Evolutionary conservation across 305 asterid species (phyloP).

Genomic region (Solanum aculeatissimum): DNA sequence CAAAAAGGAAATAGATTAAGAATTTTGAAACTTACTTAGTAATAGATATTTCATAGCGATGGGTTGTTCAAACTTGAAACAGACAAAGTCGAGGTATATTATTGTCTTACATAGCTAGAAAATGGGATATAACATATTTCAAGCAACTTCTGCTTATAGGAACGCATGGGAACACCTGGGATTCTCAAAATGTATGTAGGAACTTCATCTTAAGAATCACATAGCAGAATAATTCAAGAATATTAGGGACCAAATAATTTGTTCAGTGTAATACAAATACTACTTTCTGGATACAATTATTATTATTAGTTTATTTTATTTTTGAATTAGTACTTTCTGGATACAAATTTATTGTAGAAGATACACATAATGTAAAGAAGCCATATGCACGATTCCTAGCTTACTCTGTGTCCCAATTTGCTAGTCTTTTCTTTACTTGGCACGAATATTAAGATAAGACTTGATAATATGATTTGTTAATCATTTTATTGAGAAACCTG

Average conservation of each 20-base stretch:
- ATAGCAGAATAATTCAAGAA: background rate
- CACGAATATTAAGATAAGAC: background rate
- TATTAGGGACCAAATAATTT: background rate
- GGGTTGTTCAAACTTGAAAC: background rate
- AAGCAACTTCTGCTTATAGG: background rate
- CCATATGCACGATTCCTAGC: background rate
- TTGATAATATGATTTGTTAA: background rate
- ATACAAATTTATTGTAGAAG: background rate
- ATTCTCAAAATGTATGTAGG: background rate
- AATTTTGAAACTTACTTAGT: background rate
- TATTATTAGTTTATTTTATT: too few relatives aligned
- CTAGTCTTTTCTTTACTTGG: background rate
- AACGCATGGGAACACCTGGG: background rate
- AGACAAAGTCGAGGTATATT: background rate
- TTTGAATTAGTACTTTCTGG: background rate
- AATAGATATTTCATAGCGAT: background rate
- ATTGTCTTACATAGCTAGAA: background rate
- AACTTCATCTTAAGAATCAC: background rate
- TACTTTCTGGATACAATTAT: background rate
- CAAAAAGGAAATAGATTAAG: constrained; percentile 6
- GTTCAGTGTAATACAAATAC: background rate
- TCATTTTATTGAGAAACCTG: background rate
- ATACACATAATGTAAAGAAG: background rate
- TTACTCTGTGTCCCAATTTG: background rate
- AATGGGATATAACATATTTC: background rate